Evolutionary conservation across 345 rosid genomes (phyloP).

Genomic region (Aquilaria yunnanensis): DNA sequence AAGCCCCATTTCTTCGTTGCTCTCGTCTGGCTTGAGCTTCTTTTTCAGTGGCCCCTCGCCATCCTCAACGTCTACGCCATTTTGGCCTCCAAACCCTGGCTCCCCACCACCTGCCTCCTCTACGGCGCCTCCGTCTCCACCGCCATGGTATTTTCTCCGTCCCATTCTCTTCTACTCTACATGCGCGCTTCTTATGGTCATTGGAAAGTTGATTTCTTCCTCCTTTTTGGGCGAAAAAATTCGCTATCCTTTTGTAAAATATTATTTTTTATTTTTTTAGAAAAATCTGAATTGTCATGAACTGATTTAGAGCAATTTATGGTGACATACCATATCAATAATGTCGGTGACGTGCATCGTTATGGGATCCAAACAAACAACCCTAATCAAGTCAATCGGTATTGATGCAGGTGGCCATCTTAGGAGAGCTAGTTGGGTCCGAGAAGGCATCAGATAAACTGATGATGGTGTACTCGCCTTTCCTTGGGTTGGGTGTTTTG

Average conservation of each 20-base stretch:
- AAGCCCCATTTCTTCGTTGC: constrained; percentile 77
- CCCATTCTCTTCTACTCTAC: no score
- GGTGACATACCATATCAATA: no score
- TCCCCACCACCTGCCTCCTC: constrained; percentile 62
- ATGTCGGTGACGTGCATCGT: no score
- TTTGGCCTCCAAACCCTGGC: constrained; percentile 57
- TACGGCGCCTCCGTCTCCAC: constrained; percentile 59
- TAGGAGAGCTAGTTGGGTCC: constrained; percentile 56
- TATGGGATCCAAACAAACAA: no score
- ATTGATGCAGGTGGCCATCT: constrained; percentile 42
- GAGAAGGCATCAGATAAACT: constrained; percentile 53
- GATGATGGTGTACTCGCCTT: constrained; percentile 48
- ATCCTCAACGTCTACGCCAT: constrained; percentile 47
- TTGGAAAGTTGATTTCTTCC: neutral
- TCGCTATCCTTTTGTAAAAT: neutral
- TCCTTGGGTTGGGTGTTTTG: constrained; percentile 45
- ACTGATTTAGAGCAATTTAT: no score
- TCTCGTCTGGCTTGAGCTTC: constrained; percentile 58
- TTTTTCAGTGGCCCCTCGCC: constrained; percentile 74
- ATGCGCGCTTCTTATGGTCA: neutral
- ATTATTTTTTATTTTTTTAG: neutral
- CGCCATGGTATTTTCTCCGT: constrained; percentile 44
- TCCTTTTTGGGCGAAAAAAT: no score
- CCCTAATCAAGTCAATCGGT: neutral
- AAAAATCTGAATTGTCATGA: no score